Base-by-base conservation (phyloP, 2,329 filamentous ascomycete species). In the Colletotrichum tropicicola region DNA sequence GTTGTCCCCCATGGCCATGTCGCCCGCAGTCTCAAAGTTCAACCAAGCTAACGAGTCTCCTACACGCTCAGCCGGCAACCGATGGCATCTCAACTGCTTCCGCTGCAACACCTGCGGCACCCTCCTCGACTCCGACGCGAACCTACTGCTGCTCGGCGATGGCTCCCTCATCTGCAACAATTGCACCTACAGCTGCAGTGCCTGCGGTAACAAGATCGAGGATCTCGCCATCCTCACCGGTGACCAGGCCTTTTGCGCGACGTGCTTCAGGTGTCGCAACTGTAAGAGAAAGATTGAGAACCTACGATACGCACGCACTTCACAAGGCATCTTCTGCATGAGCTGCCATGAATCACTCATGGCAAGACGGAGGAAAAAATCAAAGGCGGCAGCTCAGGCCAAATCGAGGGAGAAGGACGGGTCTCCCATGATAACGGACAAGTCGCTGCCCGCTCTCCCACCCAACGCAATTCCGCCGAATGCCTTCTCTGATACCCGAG, bases 231-330 rank as follows among this genome's bases (percentile, higher is more conserved):
- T 99, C 77, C 85, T 99, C 70, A 99, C 96, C 0, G 96, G 96
- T 69, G 96, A 99, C 74, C 95, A 99, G 80, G 96, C 96, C 45
- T 99, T 98, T 77, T 99, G 96, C 80, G 94, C 94, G 44, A 95
- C 93, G 61, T 99, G 96, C 81, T 99, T 99, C 82, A 89, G 94
- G 73, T 99, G 96, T 81, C 88, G 96, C 72, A 99, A 98, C 78
- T 99, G 96, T 85, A 99, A 98, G 83, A 90, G 92, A 76, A 98
- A 98, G 83, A 99, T 99, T 66, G 96, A 99, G 79, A 99, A 99
- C 77, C 85, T 99, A 69, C 91, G 95, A 77, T 99, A 98, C 88
- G 96, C 96, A 58, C 90, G 96, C 74, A 99, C 96, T 1, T 98
- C 95, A 7, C 96, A 98, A 79, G 96, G 96, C 66, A 99, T 99